A percentile compares a stretch with the other conserved stretches of the same genome.
These are phyloP conservation scores for Hansenula sp. DNA, from an alignment of 1,139 yeast species.

Conservation along the genomic window DNA sequence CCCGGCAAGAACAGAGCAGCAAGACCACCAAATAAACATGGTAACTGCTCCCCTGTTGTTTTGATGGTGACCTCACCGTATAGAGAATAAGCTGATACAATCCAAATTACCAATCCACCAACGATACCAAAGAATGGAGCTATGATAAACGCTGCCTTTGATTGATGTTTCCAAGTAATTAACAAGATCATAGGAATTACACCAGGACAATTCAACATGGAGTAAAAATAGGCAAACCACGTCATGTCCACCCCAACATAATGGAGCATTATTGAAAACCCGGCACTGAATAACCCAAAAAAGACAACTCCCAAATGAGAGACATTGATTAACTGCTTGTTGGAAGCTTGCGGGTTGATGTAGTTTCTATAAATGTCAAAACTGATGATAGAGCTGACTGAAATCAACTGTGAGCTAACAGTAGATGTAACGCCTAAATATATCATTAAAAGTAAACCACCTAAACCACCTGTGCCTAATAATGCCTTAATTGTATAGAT, in stretches of 20 bases:
- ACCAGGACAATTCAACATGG: slow-evolving; percentile 35
- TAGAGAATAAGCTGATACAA: slow-evolving; percentile 22
- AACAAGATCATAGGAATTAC: slow-evolving; percentile 33
- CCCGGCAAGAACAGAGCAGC: slow-evolving; percentile 35
- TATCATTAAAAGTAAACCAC: slow-evolving; percentile 38
- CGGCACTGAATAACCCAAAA: slow-evolving; percentile 46
- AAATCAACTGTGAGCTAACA: slow-evolving; percentile 48
- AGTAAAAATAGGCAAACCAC: slow-evolving; percentile 34
- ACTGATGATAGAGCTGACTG: slow-evolving; percentile 45
- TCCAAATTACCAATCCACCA: slow-evolving; percentile 46
- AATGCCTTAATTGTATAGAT: slow-evolving; percentile 41
- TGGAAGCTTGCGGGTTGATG: slow-evolving; percentile 43
- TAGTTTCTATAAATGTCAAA: slow-evolving; percentile 48
- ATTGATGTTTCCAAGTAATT: slow-evolving; percentile 33
- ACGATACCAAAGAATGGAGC: slow-evolving; percentile 45
- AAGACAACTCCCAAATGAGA: slow-evolving; percentile 41
- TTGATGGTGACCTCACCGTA: slow-evolving; percentile 26
- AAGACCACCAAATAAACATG: slow-evolving; percentile 32
- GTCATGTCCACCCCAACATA: slow-evolving; percentile 48
- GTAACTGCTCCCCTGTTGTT: slow-evolving; percentile 29
- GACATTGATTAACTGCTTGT: slow-evolving; percentile 39
- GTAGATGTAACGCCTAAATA: slow-evolving; percentile 53
- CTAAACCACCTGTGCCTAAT: slow-evolving; percentile 48
- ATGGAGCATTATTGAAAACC: slow-evolving; percentile 46
- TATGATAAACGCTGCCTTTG: slow-evolving; percentile 39